A percentile compares a stretch with the other conserved stretches of the same genome.
Conservation (phyloP, 768 basidiomycete species). For the Russula sp. region DNA sequence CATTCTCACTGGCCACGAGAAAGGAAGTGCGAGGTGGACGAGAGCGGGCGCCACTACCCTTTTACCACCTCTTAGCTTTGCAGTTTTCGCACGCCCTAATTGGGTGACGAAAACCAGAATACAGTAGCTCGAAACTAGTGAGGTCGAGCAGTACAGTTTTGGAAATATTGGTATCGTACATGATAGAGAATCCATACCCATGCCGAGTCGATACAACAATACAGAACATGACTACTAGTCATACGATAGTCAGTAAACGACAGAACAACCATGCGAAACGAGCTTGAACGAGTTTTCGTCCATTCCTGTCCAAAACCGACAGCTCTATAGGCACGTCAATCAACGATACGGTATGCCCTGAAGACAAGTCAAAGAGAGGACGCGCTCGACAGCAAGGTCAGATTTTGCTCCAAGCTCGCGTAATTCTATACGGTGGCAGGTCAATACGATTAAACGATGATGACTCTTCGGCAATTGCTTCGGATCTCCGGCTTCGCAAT, state of each 20-base stretch:
- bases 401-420: slow-evolving; percentile 88
- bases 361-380: slow-evolving; percentile 32
- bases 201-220: not conserved
- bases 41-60: no score
- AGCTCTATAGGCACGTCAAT: slow-evolving; percentile 48
- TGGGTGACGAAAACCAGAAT: no score
- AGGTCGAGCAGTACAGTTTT: no score
- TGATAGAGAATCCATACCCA: not conserved
- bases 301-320: slow-evolving; percentile 94
- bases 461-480: slow-evolving; percentile 95
- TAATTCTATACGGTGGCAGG: slow-evolving; percentile 94
- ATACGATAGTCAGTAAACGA: slow-evolving; percentile 4
- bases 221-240: not conserved
- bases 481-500: slow-evolving; percentile 98
- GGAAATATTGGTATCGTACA: no score
- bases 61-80: no score
- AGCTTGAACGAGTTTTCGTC: not conserved
- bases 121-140: no score
- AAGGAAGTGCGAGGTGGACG: no score
- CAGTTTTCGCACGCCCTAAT: no score
- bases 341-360: slow-evolving; percentile 39
- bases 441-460: slow-evolving; percentile 96
- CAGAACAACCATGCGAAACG: not conserved
- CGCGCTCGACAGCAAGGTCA: slow-evolving; percentile 87
- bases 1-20: no score